Conservation (phyloP, 139 green algal genomes). For the Limnomonas spitsbergensis region DNA sequence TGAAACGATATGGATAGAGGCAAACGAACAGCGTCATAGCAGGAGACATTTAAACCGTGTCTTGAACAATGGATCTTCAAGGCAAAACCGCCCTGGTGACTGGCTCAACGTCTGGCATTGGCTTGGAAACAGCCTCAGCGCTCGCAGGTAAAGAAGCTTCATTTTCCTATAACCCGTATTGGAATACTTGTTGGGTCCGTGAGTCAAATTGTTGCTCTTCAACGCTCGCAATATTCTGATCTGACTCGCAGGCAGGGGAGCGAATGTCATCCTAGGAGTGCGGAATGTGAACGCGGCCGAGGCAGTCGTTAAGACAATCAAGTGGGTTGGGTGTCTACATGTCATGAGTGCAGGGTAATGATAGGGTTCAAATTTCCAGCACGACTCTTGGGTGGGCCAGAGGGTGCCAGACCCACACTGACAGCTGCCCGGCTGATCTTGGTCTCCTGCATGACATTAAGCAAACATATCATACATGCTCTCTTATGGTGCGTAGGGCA, state of each 20-base stretch:
- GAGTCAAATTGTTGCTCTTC: neutral
- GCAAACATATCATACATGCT: neutral
- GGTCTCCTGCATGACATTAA: no score
- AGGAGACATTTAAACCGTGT: neutral
- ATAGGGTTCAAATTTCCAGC: neutral
- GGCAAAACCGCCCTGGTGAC: constrained; percentile 61
- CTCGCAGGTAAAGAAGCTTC: constrained; percentile 35
- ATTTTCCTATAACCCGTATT: neutral
- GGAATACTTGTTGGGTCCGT: neutral
- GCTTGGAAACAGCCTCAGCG: constrained; percentile 49
- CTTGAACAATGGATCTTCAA: constrained; percentile 29
- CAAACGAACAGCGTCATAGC: no score
- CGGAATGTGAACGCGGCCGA: constrained; percentile 45
- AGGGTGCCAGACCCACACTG: no score
- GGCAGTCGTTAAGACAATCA: constrained; percentile 42
- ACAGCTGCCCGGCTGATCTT: no score
- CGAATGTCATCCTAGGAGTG: constrained; percentile 54
- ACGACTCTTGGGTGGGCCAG: no score
- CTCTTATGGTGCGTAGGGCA: neutral
- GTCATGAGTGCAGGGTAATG: neutral
- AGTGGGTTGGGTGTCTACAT: constrained; percentile 6
- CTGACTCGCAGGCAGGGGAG: constrained; percentile 29
- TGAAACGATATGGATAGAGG: no score
- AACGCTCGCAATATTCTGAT: neutral
- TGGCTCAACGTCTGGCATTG: constrained; percentile 55